Conservation (phyloP, 2,329 filamentous ascomycete genomes). For the Celoporthe dispersa region DNA sequence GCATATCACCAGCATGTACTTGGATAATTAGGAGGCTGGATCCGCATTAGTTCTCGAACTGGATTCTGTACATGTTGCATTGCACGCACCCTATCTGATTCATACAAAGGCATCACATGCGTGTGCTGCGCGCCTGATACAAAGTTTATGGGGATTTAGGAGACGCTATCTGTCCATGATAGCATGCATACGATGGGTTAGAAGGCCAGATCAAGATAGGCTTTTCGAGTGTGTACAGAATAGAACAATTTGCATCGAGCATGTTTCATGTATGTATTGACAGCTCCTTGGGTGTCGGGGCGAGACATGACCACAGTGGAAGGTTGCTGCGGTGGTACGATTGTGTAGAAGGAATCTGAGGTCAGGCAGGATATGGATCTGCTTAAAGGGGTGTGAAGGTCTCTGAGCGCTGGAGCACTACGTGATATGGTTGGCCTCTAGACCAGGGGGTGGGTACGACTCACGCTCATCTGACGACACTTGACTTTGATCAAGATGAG, state of each 20-base stretch:
- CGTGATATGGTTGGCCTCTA: not conserved
- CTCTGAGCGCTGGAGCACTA: not conserved
- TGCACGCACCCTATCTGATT: not conserved
- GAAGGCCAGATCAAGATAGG: not conserved
- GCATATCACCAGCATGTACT: conserved; percentile 29
- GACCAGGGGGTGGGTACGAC: not conserved
- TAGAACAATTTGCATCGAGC: not conserved
- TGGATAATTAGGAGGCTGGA: not conserved
- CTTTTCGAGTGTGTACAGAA: not conserved
- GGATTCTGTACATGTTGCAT: not conserved
- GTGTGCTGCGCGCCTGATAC: not conserved
- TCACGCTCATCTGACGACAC: not conserved
- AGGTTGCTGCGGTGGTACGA: not conserved
- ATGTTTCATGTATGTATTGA: not conserved
- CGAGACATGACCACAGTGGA: not conserved
- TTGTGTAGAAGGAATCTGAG: conserved; percentile 45
- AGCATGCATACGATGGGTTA: not conserved
- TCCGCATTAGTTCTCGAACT: not conserved
- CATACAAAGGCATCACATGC: not conserved
- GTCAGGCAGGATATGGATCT: conserved; percentile 36
- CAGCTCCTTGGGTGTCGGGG: not conserved
- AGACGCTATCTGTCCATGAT: not conserved
- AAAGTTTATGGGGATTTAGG: not conserved
- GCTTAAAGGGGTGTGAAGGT: not conserved
- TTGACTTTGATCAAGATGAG: not conserved